A percentile compares a stretch with the other conserved stretches of the same genome.
Conservation (phyloP, 768 basidiomycete species). For the Boletus pseudopeckii region DNA sequence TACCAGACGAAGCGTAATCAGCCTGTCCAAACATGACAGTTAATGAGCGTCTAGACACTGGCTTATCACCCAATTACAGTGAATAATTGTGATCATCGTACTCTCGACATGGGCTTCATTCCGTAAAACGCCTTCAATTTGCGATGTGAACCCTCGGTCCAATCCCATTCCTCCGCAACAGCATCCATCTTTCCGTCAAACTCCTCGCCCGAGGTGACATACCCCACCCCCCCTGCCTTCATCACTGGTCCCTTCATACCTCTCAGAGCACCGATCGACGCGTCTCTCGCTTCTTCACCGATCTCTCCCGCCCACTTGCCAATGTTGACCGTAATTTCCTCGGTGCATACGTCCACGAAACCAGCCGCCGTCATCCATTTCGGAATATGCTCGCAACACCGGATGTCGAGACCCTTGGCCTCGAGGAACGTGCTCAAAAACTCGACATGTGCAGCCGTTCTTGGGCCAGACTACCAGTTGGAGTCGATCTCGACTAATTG, state of each 20-base stretch:
- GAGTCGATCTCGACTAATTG: constrained; percentile 29
- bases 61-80: no score
- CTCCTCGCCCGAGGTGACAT: constrained; percentile 13
- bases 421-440: constrained; percentile 12
- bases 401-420: constrained; percentile 8
- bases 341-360: constrained; percentile 5
- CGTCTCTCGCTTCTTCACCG: constrained; percentile 18
- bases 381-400: constrained; percentile 10
- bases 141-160: constrained; percentile 1
- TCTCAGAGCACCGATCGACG: constrained; percentile 16
- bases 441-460: constrained; percentile 3
- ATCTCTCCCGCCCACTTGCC: constrained; percentile 20
- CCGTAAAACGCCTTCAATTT: constrained; percentile 6
- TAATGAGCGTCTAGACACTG: no score
- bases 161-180: constrained; percentile 22
- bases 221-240: constrained; percentile 22
- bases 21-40: no score
- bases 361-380: constrained; percentile 1
- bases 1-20: no score
- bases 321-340: constrained; percentile 10
- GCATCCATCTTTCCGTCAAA: constrained; percentile 17
- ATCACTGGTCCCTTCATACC: constrained; percentile 23
- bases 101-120: background rate
- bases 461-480: constrained; percentile 12
- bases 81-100: background rate